A percentile compares a stretch with the other conserved stretches of the same genome.
These are phyloP conservation scores for Bauhinia variegata DNA, from an alignment of 306 rosid species.

Conservation along the genomic window DNA sequence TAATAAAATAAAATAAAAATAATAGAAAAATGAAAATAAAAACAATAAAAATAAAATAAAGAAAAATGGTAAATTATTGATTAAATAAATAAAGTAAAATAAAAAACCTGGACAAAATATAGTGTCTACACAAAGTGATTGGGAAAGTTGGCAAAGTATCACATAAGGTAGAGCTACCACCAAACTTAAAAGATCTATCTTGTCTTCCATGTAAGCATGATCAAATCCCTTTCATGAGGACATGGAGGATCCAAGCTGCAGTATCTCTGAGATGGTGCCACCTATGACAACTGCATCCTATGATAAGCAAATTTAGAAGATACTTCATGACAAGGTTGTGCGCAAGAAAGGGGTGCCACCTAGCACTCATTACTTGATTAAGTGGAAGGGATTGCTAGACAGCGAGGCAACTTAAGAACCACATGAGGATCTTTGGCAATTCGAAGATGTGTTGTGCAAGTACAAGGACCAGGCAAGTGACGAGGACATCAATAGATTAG, in stretches of 20 bases:
- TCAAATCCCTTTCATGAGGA: background rate
- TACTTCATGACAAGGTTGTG: background rate
- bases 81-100: too few species aligned
- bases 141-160: background rate
- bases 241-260: background rate
- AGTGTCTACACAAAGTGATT: too few species aligned
- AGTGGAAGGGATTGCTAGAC: background rate
- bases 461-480: background rate
- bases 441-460: background rate
- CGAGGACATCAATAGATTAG: background rate
- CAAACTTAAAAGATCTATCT: background rate
- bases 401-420: background rate
- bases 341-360: background rate
- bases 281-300: background rate
- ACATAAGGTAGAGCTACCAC: background rate
- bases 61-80: too few species aligned
- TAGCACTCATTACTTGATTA: background rate
- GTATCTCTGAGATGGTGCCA: background rate
- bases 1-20: too few species aligned
- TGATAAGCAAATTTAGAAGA: background rate
- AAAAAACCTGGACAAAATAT: too few species aligned
- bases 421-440: background rate
- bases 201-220: background rate
- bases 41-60: too few species aligned
- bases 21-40: too few species aligned